phyloP scores from a whole-genome alignment of 768 basidiomycete species.

The Candolleomyces eurysporus region DNA sequence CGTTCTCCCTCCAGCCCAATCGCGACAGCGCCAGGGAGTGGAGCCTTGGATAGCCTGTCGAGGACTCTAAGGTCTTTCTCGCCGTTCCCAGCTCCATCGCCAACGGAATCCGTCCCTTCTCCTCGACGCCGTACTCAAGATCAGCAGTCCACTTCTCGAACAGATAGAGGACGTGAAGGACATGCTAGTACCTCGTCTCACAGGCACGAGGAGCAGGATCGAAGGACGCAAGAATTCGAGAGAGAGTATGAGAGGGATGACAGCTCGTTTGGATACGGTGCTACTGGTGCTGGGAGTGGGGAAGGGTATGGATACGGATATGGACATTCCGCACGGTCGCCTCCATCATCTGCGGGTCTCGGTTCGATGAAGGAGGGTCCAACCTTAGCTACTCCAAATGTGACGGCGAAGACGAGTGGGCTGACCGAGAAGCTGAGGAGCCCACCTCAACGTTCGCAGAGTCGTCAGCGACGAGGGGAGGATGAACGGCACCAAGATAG shows the following conservation, averaged over 20 bases:
- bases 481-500: no score
- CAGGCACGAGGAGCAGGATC: not conserved
- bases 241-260: constrained; percentile 21
- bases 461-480: no score
- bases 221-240: constrained; percentile 20
- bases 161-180: not conserved
- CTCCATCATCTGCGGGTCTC: no score
- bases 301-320: constrained; percentile 4
- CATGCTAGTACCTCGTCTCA: not conserved
- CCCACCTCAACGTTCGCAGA: not conserved
- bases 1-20: not conserved
- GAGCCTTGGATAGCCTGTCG: not conserved
- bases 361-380: no score
- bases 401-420: not conserved
- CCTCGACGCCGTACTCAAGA: not conserved
- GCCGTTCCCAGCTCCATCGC: not conserved
- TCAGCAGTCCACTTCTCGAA: no score
- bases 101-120: not conserved
- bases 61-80: no score
- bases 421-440: not conserved
- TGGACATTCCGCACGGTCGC: not conserved
- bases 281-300: not conserved
- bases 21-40: not conserved
- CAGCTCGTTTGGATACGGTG: constrained; percentile 15
- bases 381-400: no score